A percentile compares a stretch with the other conserved stretches of the same genome.
Conservation (phyloP, 2,329 filamentous ascomycete genomes). For the Trichophyton equinum region DNA sequence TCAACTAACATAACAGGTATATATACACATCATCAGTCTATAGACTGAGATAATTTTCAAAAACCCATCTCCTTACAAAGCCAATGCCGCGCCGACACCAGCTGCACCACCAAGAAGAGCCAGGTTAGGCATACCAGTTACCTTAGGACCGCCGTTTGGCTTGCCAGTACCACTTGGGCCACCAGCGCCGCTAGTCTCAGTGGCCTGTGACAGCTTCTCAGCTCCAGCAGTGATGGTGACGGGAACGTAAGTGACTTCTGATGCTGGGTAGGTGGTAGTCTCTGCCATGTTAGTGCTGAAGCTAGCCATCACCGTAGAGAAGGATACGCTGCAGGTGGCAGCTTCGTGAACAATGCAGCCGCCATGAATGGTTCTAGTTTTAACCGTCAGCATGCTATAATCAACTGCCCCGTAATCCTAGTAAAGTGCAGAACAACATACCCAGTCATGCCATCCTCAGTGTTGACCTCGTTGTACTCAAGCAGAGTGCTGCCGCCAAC, state of each 20-base stretch:
- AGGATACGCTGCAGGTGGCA: background rate
- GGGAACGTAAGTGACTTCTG: background rate
- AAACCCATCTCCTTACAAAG: background rate
- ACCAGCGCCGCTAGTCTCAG: background rate
- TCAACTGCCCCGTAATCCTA: background rate
- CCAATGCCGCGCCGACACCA: conserved; percentile 1
- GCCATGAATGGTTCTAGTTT: background rate
- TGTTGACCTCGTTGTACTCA: background rate
- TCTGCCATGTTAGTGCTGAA: background rate
- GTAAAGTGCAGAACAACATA: background rate
- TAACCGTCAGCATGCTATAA: background rate
- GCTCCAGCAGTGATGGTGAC: conserved; percentile 10
- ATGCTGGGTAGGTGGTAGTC: background rate
- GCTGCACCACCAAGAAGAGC: conserved; percentile 7
- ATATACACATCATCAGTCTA: background rate
- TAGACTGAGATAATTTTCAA: background rate
- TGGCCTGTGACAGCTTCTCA: conserved; percentile 4
- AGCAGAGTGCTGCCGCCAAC: background rate
- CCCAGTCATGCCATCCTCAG: background rate
- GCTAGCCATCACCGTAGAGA: background rate
- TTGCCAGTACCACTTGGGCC: background rate
- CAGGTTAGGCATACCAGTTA: conserved; percentile 6
- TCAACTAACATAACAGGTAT: background rate
- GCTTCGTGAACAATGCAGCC: background rate
- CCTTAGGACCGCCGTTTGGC: conserved; percentile 5